phyloP scores from a whole-genome alignment of 495 filamentous ascomycete species.

The Talaromyces stipitatus region DNA sequence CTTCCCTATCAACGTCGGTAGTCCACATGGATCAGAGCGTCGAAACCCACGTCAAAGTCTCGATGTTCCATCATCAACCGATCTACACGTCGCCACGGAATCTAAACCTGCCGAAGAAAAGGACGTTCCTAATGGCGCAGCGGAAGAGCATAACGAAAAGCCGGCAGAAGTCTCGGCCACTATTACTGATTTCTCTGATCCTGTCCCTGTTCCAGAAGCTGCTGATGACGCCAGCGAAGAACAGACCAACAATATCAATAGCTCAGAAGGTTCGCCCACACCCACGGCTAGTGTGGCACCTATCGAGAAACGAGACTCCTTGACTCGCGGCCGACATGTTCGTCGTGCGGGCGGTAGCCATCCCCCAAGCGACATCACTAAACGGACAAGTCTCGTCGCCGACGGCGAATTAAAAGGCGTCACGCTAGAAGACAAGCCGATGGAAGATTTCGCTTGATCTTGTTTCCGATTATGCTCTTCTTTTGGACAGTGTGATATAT shows the following conservation, averaged over 20 bases:
- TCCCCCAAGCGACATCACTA: slow-evolving; percentile 28
- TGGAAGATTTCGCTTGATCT: slow-evolving; percentile 56
- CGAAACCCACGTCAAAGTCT: slow-evolving; percentile 45
- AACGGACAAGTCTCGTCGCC: slow-evolving; percentile 32
- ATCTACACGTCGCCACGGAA: slow-evolving; percentile 20
- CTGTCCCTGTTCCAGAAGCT: slow-evolving; percentile 23
- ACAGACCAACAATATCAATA: slow-evolving; percentile 21
- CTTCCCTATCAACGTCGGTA: slow-evolving; percentile 71
- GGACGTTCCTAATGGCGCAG: not conserved
- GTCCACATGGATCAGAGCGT: slow-evolving; percentile 50
- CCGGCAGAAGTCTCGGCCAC: slow-evolving; percentile 24
- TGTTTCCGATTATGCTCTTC: not conserved
- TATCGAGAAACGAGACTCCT: slow-evolving; percentile 41
- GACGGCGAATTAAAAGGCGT: slow-evolving; percentile 55
- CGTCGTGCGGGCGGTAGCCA: slow-evolving; percentile 37
- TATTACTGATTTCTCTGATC: slow-evolving; percentile 22
- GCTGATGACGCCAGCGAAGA: not conserved
- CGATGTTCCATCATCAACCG: slow-evolving; percentile 49
- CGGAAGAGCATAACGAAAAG: slow-evolving; percentile 17
- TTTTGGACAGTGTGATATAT: not conserved
- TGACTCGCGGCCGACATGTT: slow-evolving; percentile 25
- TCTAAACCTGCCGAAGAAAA: slow-evolving; percentile 15
- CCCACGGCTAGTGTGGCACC: slow-evolving; percentile 18
- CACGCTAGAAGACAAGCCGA: slow-evolving; percentile 72
- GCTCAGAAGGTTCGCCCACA: slow-evolving; percentile 34